Conservation (phyloP, 164 flowering plant species). For the Magnolia sinica region DNA sequence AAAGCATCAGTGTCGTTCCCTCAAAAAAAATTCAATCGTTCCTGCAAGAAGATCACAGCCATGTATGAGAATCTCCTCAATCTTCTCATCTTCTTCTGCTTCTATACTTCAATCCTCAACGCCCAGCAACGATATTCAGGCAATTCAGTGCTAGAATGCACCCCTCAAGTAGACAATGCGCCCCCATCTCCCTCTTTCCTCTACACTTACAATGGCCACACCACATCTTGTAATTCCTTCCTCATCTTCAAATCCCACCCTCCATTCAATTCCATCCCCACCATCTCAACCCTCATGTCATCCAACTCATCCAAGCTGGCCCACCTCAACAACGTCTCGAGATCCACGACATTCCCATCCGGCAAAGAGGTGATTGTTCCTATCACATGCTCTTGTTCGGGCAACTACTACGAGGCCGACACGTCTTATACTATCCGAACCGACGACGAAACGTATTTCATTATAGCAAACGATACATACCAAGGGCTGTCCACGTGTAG, state of each 20-base stretch:
- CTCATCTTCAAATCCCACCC: conserved; percentile 54
- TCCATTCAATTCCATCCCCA: conserved; percentile 37
- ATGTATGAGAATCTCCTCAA: too few species aligned
- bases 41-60: too few species aligned
- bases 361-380: conserved; percentile 55
- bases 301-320: conserved; percentile 43
- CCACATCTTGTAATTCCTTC: conserved; percentile 44
- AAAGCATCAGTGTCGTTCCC: too few species aligned
- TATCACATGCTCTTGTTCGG: conserved; percentile 65
- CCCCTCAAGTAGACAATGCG: not conserved
- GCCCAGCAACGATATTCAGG: too few species aligned
- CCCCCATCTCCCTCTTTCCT: conserved; percentile 30
- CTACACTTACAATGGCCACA: conserved; percentile 38
- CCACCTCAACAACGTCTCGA: conserved; percentile 40
- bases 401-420: conserved; percentile 49
- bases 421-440: conserved; percentile 31
- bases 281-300: conserved; percentile 45
- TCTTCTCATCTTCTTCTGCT: too few species aligned
- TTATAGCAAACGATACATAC: conserved; percentile 47
- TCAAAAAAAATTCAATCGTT: too few species aligned
- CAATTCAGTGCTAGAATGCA: too few species aligned
- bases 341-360: conserved; percentile 21
- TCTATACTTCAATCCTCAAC: too few species aligned
- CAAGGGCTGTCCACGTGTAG: conserved; percentile 72
- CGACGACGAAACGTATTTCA: conserved; percentile 18